A percentile compares a stretch with the other conserved stretches of the same genome.
These are phyloP conservation scores for Pythium biforme DNA, from an alignment of 352 stramenopile genomes.

Conservation along the genomic window DNA sequence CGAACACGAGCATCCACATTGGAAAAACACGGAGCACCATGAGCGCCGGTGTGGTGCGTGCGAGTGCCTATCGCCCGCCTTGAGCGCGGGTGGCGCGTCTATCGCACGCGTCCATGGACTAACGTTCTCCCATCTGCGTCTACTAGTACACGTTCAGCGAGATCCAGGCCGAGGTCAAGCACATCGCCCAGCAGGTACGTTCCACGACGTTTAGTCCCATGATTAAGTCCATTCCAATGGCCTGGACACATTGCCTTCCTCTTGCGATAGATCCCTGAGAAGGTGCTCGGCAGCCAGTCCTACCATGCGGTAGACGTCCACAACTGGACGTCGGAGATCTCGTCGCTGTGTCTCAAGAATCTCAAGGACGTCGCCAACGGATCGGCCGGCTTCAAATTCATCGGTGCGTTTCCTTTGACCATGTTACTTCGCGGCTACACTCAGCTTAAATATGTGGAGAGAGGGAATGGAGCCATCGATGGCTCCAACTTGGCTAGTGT, in stretches of 20 bases:
- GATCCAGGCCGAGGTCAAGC: constrained; percentile 88
- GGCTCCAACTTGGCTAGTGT: not conserved
- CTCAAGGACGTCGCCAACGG: constrained; percentile 83
- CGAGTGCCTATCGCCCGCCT: not conserved
- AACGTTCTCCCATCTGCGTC: not conserved
- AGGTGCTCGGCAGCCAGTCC: constrained; percentile 54
- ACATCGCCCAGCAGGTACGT: constrained; percentile 75
- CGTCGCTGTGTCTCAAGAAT: constrained; percentile 74
- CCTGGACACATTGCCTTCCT: not conserved
- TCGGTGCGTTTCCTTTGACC: constrained; percentile 44
- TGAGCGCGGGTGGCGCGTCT: not conserved
- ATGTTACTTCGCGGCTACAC: not conserved
- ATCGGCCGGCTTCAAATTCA: constrained; percentile 88
- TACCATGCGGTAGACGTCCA: constrained; percentile 85
- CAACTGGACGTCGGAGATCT: constrained; percentile 77
- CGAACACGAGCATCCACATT: too few relatives aligned
- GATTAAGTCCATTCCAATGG: not conserved
- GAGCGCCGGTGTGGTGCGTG: constrained; percentile 6
- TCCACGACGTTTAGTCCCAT: not conserved
- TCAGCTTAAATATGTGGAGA: constrained; percentile 5
- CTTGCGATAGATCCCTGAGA: constrained; percentile 60
- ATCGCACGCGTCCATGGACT: not conserved
- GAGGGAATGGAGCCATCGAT: not conserved
- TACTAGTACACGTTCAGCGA: constrained; percentile 77
- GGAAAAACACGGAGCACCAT: not conserved